Conservation (phyloP, 2,329 filamentous ascomycete species). For the Venturiaceae sp. region DNA sequence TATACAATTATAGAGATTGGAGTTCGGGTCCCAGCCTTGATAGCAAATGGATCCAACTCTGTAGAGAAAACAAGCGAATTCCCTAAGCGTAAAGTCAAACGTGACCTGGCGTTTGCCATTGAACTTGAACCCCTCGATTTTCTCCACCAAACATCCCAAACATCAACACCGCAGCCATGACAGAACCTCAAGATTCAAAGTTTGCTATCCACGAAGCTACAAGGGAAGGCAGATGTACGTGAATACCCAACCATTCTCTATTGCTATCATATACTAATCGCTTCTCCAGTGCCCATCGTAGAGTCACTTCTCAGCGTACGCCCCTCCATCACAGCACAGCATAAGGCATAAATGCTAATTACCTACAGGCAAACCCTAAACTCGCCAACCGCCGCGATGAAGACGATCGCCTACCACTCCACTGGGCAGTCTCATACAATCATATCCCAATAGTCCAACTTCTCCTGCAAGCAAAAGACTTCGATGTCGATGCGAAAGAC, state of each 20-base stretch:
- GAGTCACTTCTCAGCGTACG: constrained; percentile 65
- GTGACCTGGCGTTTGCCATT: background rate
- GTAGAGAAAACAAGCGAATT: too few species aligned
- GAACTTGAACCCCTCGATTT: too few species aligned
- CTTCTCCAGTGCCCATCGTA: constrained; percentile 51
- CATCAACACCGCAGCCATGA: background rate
- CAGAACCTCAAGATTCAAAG: constrained; percentile 28
- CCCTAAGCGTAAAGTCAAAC: too few species aligned
- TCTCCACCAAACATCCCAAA: background rate
- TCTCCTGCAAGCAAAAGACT: constrained; percentile 59
- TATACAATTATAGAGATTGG: too few species aligned
- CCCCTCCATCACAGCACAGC: constrained; percentile 16
- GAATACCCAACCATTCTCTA: constrained; percentile 3
- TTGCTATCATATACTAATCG: constrained; percentile 9
- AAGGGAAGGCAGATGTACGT: constrained; percentile 70
- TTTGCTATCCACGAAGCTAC: constrained; percentile 83
- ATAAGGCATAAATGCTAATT: constrained; percentile 11
- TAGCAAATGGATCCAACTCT: too few species aligned
- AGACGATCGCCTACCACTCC: constrained; percentile 81
- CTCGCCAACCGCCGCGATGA: constrained; percentile 66
- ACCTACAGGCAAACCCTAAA: constrained; percentile 62
- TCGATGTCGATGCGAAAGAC: constrained; percentile 80
- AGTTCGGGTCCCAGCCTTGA: too few species aligned
- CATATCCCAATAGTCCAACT: constrained; percentile 63
- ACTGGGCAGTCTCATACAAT: constrained; percentile 89